Percentiles rank a stretch among this genome's conserved stretches.
phyloP scores from a whole-genome alignment of 345 rosid genomes.

The Sisymbrium irio region DNA sequence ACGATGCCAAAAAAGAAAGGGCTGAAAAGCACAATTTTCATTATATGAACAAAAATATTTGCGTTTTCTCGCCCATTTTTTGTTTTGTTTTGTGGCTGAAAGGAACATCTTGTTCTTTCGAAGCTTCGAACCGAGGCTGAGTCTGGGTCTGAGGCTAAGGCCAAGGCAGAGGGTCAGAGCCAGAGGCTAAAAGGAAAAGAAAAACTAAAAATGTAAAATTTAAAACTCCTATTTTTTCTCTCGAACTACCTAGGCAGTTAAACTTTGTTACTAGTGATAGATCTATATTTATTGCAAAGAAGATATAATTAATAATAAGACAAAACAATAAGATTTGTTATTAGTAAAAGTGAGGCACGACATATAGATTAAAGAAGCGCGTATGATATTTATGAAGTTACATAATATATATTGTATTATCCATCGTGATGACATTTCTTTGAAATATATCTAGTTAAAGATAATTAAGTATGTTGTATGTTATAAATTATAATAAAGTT shows the following conservation, averaged over 20 bases:
- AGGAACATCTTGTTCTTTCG: neutral
- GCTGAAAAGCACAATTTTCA: neutral
- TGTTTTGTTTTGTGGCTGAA: conserved; percentile 12
- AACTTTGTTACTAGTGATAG: too few relatives aligned
- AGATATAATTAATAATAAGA: too few relatives aligned
- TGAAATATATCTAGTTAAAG: too few relatives aligned
- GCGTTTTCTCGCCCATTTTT: neutral
- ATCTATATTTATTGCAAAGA: too few relatives aligned
- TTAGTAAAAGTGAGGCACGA: too few relatives aligned
- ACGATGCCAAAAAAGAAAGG: neutral
- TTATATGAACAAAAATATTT: neutral
- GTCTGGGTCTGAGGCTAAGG: neutral
- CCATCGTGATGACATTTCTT: too few relatives aligned
- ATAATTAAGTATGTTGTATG: neutral
- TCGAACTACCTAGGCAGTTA: too few relatives aligned
- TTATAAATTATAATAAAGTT: neutral
- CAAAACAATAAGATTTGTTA: too few relatives aligned
- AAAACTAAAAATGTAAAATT: neutral
- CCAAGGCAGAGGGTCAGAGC: neutral
- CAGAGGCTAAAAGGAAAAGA: neutral
- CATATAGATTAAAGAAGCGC: neutral
- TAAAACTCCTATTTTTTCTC: too few relatives aligned
- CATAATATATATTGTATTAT: too few relatives aligned
- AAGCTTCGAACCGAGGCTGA: neutral
- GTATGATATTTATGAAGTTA: too few relatives aligned